phyloP scores from a whole-genome alignment of 116 monocot species.

The Zostera marina region DNA sequence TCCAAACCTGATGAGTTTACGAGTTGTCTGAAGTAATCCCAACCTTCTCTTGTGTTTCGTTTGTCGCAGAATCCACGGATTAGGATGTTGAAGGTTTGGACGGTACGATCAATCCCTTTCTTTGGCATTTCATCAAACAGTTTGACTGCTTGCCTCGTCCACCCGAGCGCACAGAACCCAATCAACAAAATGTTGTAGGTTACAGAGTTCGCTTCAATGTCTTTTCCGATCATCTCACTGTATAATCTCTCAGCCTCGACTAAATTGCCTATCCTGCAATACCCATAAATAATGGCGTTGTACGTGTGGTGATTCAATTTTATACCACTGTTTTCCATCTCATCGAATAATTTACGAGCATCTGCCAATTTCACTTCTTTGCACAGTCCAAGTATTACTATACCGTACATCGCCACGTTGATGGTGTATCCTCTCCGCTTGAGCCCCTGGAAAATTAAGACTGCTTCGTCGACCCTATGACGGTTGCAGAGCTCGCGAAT shows the following conservation, averaged over 20 bases:
- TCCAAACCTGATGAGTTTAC: constrained; percentile 10
- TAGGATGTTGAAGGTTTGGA: constrained; percentile 50
- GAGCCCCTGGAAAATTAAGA: constrained; percentile 33
- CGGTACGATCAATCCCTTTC: constrained; percentile 27
- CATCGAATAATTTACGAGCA: constrained; percentile 26
- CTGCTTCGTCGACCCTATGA: constrained; percentile 23
- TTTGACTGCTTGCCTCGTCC: constrained; percentile 24
- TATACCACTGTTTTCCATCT: constrained; percentile 37
- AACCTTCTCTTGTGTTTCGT: constrained; percentile 19
- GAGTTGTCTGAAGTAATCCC: constrained; percentile 16
- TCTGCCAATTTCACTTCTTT: constrained; percentile 31
- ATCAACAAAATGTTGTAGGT: constrained; percentile 50
- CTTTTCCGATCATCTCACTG: constrained; percentile 32
- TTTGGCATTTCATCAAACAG: constrained; percentile 26
- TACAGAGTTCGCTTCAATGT: constrained; percentile 25
- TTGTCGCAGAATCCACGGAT: constrained; percentile 47
- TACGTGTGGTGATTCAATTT: constrained; percentile 35
- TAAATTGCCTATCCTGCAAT: constrained; percentile 33
- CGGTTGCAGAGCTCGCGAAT: constrained; percentile 28
- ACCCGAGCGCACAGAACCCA: constrained; percentile 28
- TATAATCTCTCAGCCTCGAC: constrained; percentile 26
- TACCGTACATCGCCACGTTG: constrained; percentile 25
- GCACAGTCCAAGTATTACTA: constrained; percentile 40
- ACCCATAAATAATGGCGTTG: constrained; percentile 23
- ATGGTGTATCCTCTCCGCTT: constrained; percentile 33